phyloP scores from a whole-genome alignment of 2,329 filamentous ascomycete genomes.

The Penicillium sp. region DNA sequence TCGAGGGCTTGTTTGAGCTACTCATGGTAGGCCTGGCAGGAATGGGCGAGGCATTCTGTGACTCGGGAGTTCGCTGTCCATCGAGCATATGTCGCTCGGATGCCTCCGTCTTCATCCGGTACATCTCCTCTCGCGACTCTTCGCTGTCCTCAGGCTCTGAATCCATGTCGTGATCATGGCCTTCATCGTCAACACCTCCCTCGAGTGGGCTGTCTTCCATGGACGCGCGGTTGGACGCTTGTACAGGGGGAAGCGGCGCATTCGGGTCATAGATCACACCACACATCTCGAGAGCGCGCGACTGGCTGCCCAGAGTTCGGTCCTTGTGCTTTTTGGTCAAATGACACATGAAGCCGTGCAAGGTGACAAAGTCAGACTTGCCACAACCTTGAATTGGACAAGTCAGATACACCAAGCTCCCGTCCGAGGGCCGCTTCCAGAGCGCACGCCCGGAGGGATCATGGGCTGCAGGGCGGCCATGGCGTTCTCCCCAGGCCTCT shows the following conservation, averaged over 20 bases:
- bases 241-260: slow-evolving; percentile 31
- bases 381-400: slow-evolving; percentile 35
- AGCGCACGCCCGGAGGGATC: slow-evolving; percentile 34
- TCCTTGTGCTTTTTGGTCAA: slow-evolving; percentile 40
- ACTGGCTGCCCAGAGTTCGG: slow-evolving; percentile 36
- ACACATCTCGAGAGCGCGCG: slow-evolving; percentile 36
- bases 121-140: slow-evolving; percentile 17
- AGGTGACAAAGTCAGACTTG: slow-evolving; percentile 36
- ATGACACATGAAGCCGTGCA: slow-evolving; percentile 40
- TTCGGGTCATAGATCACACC: slow-evolving; percentile 35
- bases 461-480: slow-evolving; percentile 37
- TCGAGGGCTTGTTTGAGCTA: slow-evolving; percentile 34
- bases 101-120: slow-evolving; percentile 27
- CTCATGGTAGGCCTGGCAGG: slow-evolving; percentile 17
- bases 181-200: slow-evolving; percentile 26
- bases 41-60: slow-evolving; percentile 10
- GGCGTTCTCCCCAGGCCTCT: slow-evolving; percentile 38
- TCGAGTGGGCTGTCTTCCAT: slow-evolving; percentile 32
- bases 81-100: slow-evolving; percentile 20
- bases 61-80: slow-evolving; percentile 4
- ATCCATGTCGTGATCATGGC: slow-evolving; percentile 29
- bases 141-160: slow-evolving; percentile 26
- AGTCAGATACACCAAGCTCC: slow-evolving; percentile 34
- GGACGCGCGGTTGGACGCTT: slow-evolving; percentile 28
- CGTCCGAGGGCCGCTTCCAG: slow-evolving; percentile 38